A percentile compares a stretch with the other conserved stretches of the same genome.
phyloP scores from a whole-genome alignment of 306 rosid species.

The Trifolium pratense region DNA sequence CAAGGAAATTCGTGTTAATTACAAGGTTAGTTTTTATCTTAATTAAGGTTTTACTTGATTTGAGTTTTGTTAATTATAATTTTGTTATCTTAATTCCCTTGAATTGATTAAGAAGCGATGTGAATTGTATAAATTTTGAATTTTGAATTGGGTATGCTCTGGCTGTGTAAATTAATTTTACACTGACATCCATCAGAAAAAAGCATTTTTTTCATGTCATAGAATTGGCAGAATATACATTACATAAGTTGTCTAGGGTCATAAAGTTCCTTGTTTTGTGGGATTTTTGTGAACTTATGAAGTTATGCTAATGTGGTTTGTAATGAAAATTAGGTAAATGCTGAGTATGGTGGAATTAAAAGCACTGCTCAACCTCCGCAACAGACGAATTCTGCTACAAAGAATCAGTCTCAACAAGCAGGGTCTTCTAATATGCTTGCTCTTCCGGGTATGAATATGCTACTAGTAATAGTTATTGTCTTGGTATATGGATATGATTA shows the following conservation, averaged over 20 bases:
- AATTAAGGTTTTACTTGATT: background rate
- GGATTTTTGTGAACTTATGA: background rate
- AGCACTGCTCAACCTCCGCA: constrained; percentile 55
- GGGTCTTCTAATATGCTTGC: constrained; percentile 72
- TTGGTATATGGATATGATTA: background rate
- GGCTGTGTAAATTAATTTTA: too few species aligned
- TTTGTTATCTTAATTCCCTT: background rate
- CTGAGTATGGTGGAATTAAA: constrained; percentile 77
- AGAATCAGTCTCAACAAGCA: constrained; percentile 48
- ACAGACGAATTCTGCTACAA: constrained; percentile 45
- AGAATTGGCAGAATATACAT: too few species aligned
- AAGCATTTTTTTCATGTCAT: too few species aligned
- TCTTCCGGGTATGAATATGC: constrained; percentile 64
- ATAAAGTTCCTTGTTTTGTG: background rate
- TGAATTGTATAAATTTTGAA: too few species aligned
- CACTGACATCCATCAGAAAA: too few species aligned
- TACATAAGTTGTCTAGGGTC: too few species aligned
- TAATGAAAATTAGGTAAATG: constrained; percentile 52
- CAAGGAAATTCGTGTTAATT: constrained; percentile 67
- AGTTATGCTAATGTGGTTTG: constrained; percentile 27
- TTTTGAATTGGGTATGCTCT: too few species aligned
- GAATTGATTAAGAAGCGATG: background rate
- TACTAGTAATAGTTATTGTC: background rate
- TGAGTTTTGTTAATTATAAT: constrained; percentile 1
- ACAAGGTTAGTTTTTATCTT: constrained; percentile 69